Evolutionary conservation across 1,284 basidiomycete species (phyloP), one percentile per base, ranked within the genome.

Genomic region (Dichomitus squalens): DNA sequence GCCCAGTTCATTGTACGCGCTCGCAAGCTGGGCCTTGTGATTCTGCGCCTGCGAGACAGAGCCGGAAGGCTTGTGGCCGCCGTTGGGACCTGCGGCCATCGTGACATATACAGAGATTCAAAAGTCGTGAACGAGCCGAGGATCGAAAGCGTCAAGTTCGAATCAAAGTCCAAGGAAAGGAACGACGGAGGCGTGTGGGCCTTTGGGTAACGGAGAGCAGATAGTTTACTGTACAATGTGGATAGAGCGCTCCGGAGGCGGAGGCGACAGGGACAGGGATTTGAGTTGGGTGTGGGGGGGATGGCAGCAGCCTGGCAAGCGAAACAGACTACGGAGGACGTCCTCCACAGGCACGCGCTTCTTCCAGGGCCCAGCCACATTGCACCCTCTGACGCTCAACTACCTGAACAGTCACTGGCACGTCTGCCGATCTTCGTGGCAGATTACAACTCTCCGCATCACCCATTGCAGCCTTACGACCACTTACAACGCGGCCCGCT

Each of bases 1-100:
- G 58, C 95, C 95, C 8, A 99, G 85, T 77, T 97, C 95, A 75
- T 96, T 95, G 78, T 99, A 99, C 57, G 96, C 97, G 69, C 86
- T 92, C 64, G 92, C 89, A 68, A 99, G 92, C 76, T 95, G 86
- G 36, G 90, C 90, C 74, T 88, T 90, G 73, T 87, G 81, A 72
- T 92, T 92, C 75, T 90, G 87, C 23, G 62, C 47, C 49, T 66
- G 66, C 46, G 84, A 81, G 61, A 87, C 75, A 53, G 89, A 90
- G 55, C 76, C 78, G 39, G 85, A 78, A 61, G 84, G 83, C 74
- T 82, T 84, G 77, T 90, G 88, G 65, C 82, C 82, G 56, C 73
- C 71, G 33, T 68, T 53, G 40, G 44, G 29, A 33, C 27, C 29
- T 33, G 56, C 56, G 59, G 74, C 73, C 78, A 81, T 82, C 57